phyloP scores from a whole-genome alignment of 768 basidiomycete genomes.

The Suillus brevipes region DNA sequence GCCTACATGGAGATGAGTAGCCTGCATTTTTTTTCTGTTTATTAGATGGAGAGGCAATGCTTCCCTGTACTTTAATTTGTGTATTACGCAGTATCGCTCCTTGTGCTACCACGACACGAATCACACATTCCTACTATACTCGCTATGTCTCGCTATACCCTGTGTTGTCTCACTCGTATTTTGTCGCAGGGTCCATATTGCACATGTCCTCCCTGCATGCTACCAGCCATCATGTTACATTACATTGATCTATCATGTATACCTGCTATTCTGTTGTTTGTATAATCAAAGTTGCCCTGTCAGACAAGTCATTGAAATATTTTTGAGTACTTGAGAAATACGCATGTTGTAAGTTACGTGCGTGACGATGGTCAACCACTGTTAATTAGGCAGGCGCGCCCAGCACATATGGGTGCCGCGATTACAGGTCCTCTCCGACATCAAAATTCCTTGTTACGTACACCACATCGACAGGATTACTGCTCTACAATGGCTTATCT shows the following conservation, averaged over 20 bases:
- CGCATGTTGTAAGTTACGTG: not conserved
- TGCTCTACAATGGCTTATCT: not conserved
- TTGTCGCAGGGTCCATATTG: conserved; percentile 9
- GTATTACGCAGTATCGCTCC: not conserved
- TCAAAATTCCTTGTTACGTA: not conserved
- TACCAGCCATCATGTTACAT: conserved; percentile 21
- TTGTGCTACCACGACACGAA: not conserved
- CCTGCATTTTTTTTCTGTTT: conserved; percentile 14
- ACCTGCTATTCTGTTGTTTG: conserved; percentile 22
- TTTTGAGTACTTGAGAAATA: not conserved
- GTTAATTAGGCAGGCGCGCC: not conserved
- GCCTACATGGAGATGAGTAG: conserved; percentile 59
- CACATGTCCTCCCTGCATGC: conserved; percentile 16
- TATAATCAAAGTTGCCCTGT: conserved; percentile 9
- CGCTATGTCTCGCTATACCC: conserved; percentile 21
- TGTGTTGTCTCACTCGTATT: conserved; percentile 12
- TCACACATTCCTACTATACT: conserved; percentile 9
- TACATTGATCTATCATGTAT: conserved; percentile 30
- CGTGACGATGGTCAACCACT: not conserved
- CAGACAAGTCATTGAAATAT: not conserved
- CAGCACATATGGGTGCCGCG: not conserved
- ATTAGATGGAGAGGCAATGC: conserved; percentile 14
- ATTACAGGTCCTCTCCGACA: not conserved
- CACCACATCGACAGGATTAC: not conserved
- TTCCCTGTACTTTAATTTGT: conserved; percentile 20